Evolutionary conservation across 1,284 basidiomycete species (phyloP), one percentile per base, ranked within the genome.

Genomic region (Austroboletus novae-zelandiae): DNA sequence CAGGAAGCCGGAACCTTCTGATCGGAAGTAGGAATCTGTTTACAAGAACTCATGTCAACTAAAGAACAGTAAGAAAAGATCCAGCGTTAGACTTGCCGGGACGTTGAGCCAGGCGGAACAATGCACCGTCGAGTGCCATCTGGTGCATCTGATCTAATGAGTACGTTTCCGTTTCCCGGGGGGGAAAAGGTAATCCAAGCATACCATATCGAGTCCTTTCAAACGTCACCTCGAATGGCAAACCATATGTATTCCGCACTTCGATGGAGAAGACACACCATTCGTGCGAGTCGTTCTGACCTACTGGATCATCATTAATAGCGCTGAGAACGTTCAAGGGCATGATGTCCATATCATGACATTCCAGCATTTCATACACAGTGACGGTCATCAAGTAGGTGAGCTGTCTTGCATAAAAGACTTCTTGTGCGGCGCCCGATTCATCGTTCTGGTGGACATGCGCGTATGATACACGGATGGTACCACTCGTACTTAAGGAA

Each of bases 331-430:
- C 76, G 15, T 55, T 57, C 48, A 83, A 81, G 34, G 85, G 82
- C 30, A 90, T 71, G 50, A 96, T 74, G 57, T 91, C 86, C 80
- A 97, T 85, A 31, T 78, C 77, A 53, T 86, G 79, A 61, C 88
- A 91, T 62, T 94, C 91, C 36, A 98, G 79, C 73, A 94, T 94
- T 55, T 92, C 89, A 64, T 95, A 95, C 3, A 98, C 94, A 0
- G 92, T 95, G 51, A 97, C 86, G 58, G 90, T 77, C 52, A 98
- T 78, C 8, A 91, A 88, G 63, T 93, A 89, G 14, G 86, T 82
- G 47, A 97, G 69, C 55, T 89, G 89, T 25, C 95, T 84, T 10
- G 91, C 85, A 67, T 92, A 82, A 69, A 98, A 95, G 50, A 78
- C 72, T 17, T 78, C 71, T 3, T 73, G 65, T 2, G 71, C 64